A percentile compares a stretch with the other conserved stretches of the same genome.
Evolutionary conservation across 257 asterid genomes (phyloP).

Genomic region (Thymus mandschuricus): DNA sequence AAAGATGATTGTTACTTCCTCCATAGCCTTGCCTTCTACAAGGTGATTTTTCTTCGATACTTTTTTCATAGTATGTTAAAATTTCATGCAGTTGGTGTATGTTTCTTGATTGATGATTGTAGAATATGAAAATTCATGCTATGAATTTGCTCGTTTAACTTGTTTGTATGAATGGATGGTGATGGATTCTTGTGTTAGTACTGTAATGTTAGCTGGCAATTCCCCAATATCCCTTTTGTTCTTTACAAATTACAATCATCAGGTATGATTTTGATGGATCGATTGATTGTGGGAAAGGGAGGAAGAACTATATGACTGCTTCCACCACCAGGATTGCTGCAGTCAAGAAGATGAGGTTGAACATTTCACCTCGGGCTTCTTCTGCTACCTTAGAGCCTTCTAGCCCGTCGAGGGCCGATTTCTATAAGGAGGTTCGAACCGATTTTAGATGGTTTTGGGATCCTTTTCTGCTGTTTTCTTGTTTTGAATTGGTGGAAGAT

Average conservation of each 20-base stretch:
- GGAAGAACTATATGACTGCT: slow-evolving; percentile 47
- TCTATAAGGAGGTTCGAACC: slow-evolving; percentile 71
- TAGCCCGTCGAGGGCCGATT: slow-evolving; percentile 54
- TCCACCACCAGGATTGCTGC: slow-evolving; percentile 46
- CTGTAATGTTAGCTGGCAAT: slow-evolving; percentile 46
- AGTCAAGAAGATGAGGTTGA: slow-evolving; percentile 61
- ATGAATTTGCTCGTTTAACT: background rate
- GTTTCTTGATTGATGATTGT: slow-evolving; percentile 24
- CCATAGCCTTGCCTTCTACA: slow-evolving; percentile 34
- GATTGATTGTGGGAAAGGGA: slow-evolving; percentile 57
- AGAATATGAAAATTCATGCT: slow-evolving; percentile 12
- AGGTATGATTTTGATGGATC: slow-evolving; percentile 71
- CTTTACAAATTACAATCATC: slow-evolving; percentile 52
- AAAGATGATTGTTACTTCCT: slow-evolving; percentile 38
- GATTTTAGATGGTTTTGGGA: slow-evolving; percentile 21
- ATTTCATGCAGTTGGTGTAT: slow-evolving; percentile 28
- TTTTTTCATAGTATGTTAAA: slow-evolving; percentile 5
- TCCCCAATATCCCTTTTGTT: slow-evolving; percentile 63
- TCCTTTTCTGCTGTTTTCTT: background rate
- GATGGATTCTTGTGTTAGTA: slow-evolving; percentile 43
- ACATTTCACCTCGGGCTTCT: slow-evolving; percentile 72
- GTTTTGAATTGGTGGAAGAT: background rate
- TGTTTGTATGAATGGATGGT: slow-evolving; percentile 38
- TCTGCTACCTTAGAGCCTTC: slow-evolving; percentile 55
- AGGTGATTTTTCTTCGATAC: slow-evolving; percentile 55